Conservation (phyloP, 768 basidiomycete genomes). For the Mycena epipterygia region DNA sequence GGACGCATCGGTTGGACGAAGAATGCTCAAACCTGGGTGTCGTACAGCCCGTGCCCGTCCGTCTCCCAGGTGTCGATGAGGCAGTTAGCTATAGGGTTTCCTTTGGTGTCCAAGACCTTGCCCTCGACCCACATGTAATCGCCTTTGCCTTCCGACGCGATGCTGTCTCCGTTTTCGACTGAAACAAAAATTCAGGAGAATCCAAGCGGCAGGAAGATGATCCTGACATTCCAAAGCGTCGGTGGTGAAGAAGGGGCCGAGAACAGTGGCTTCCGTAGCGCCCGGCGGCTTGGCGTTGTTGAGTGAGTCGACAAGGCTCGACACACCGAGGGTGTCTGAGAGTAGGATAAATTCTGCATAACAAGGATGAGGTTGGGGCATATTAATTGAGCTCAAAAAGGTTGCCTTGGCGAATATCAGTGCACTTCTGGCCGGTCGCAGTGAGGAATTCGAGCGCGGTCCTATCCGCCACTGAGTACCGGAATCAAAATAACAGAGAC, state of each 20-base stretch:
- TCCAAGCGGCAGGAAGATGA: not conserved
- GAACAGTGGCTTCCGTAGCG: constrained; percentile 81
- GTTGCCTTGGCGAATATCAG: constrained; percentile 71
- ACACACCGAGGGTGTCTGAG: constrained; percentile 86
- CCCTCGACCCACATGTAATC: constrained; percentile 89
- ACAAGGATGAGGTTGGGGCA: constrained; percentile 38
- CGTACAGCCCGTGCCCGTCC: constrained; percentile 68
- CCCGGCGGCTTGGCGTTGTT: constrained; percentile 75
- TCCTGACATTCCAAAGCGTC: constrained; percentile 79
- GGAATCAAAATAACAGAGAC: not conserved
- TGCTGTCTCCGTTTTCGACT: constrained; percentile 81
- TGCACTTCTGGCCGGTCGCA: constrained; percentile 78
- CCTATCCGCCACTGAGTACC: constrained; percentile 42
- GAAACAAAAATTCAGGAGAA: constrained; percentile 4
- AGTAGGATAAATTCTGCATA: constrained; percentile 84
- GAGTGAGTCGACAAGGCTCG: constrained; percentile 79
- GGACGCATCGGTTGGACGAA: too few relatives aligned
- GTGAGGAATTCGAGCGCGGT: constrained; percentile 84
- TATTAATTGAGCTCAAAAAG: not conserved
- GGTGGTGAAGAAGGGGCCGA: constrained; percentile 88
- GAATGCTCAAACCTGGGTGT: constrained; percentile 48
- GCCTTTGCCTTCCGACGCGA: constrained; percentile 91
- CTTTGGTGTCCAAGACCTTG: constrained; percentile 70
- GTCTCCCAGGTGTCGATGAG: constrained; percentile 90
- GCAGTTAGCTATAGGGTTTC: constrained; percentile 74